Base-by-base conservation (phyloP, 1,139 yeast species). In the Taphrina betulina region DNA sequence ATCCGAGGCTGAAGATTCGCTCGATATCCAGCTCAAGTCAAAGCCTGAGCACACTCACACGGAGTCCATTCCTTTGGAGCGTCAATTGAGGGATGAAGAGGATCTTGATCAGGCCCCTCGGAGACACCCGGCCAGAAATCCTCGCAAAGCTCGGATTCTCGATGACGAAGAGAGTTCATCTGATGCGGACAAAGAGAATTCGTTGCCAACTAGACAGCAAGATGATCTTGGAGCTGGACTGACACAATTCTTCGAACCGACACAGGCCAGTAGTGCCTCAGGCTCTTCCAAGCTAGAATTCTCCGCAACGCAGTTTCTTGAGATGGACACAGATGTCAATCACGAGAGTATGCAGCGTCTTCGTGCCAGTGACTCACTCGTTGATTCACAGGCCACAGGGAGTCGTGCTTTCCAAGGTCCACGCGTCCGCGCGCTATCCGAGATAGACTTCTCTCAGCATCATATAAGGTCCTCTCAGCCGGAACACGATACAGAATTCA, bases 1-100 rank as follows among this genome's bases (percentile, higher is more conserved):
- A 16, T 12, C 1, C 63, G 28, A 67, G 63, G 1, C 67, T 61
- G 41, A 17, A 1, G 67, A 61, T n/a, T n/a, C n/a, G n/a, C n/a
- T n/a, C n/a, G n/a, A n/a, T n/a, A n/a, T n/a, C n/a, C n/a, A n/a
- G n/a, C n/a, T n/a, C n/a, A n/a, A n/a, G n/a, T n/a, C 48, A 8
- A 17, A 22, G 16, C 48, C 40, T 1, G 16, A 8, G 20, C 43
- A 17, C 16, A 29, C 16, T 19, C 53, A 37, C 12, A 14, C 19
- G 14, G 14, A 29, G 10, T 36, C 53, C 7, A 48, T 48, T 10
- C 34, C 37, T 5, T 48, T 44, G 12, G 53, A 48, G 24, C 23
- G 53, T 5, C 36, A 17, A 3, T 34, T 48, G 17, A 37, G 36
- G 16, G 53, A 48, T 19, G 50, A 43, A 5, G 52, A 45, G 8